Base-by-base conservation (phyloP, 2,329 filamentous ascomycete genomes). In the Zymoseptoria crescenta region DNA sequence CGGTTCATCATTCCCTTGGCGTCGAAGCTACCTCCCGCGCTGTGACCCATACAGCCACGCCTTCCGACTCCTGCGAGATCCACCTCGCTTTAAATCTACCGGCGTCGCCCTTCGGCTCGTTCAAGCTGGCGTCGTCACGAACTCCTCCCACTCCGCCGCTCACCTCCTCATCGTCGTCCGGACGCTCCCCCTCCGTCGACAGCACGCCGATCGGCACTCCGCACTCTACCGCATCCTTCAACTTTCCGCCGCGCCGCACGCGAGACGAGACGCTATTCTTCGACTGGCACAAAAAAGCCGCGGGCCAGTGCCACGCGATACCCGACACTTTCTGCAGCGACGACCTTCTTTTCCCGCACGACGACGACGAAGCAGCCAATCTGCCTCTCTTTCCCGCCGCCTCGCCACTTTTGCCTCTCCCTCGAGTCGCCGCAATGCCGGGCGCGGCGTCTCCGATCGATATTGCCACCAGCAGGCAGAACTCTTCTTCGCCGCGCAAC, bases 401-500 rank as follows among this genome's bases (percentile, higher is more conserved):
- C 20, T 53, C 60, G 56, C 65, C 66, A 48, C 56, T 50, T 24
- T 57, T 62, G 54, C 59, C 64, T 49, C 53, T 56, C 49, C 54
- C 61, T 35, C 58, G 28, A 28, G 51, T 52, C 54, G 64, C 63
- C 73, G 75, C 69, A 66, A 84, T 84, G 81, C 79, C 79, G 61
- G 77, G 77, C 64, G 72, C 76, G 57, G 79, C 81, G 62, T 75
- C 78, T 60, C 83, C 84, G 52, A 83, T 86, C 71, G 81, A 86
- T 70, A 85, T 86, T 68, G 75, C 81, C 68, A 77, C 79, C 59
- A 74, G 77, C 61, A 64, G 76, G 69, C 70, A 80, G 78, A 67
- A 78, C 79, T 76, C 79, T 64, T 83, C 81, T 56, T 78, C 82
- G 64, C 83, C 83, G 55, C 81, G 81, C 61, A 82, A 81, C 69